Evolutionary conservation across 2,329 filamentous ascomycete species (phyloP).

Genomic region (Sordariomycetes sp.): DNA sequence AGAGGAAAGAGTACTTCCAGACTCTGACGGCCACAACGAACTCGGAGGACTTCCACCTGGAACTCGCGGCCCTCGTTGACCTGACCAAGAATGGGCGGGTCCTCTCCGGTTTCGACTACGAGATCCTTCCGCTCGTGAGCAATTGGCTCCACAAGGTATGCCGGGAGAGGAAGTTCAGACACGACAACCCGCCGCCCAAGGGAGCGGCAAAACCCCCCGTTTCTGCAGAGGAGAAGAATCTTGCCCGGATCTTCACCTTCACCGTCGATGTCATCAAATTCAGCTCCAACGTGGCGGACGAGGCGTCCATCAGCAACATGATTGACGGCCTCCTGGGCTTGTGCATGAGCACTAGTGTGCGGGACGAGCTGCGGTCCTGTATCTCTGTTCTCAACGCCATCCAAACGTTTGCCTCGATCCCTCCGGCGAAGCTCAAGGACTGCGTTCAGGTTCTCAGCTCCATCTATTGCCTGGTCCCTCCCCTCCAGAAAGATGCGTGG

Average conservation of each 20-base stretch:
- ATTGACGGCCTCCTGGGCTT: constrained; percentile 52
- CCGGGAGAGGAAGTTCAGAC: constrained; percentile 34
- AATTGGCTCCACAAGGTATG: constrained; percentile 46
- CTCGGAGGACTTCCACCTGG: constrained; percentile 51
- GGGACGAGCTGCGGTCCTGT: constrained; percentile 52
- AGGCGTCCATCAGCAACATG: constrained; percentile 45
- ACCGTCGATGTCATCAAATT: constrained; percentile 60
- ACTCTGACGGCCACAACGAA: constrained; percentile 42
- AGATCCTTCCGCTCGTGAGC: constrained; percentile 48
- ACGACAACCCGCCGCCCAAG: constrained; percentile 19
- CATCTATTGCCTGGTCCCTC: constrained; percentile 52
- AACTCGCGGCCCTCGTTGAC: constrained; percentile 49
- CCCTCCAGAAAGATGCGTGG: constrained; percentile 53
- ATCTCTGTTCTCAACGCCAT: constrained; percentile 57
- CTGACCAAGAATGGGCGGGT: constrained; percentile 48
- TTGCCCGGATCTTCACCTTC: constrained; percentile 51
- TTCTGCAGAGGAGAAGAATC: constrained; percentile 44
- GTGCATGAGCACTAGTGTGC: constrained; percentile 51
- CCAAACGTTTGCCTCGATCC: constrained; percentile 60
- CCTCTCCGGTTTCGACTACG: constrained; percentile 54
- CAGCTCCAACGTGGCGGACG: constrained; percentile 55
- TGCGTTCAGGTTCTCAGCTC: constrained; percentile 61
- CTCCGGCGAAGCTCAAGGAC: constrained; percentile 44
- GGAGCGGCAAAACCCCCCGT: constrained; percentile 18
- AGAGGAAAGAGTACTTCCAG: constrained; percentile 52